These are phyloP conservation scores for Amanita jacksonii DNA, from an alignment of 768 basidiomycete species.

Conservation along the genomic window DNA sequence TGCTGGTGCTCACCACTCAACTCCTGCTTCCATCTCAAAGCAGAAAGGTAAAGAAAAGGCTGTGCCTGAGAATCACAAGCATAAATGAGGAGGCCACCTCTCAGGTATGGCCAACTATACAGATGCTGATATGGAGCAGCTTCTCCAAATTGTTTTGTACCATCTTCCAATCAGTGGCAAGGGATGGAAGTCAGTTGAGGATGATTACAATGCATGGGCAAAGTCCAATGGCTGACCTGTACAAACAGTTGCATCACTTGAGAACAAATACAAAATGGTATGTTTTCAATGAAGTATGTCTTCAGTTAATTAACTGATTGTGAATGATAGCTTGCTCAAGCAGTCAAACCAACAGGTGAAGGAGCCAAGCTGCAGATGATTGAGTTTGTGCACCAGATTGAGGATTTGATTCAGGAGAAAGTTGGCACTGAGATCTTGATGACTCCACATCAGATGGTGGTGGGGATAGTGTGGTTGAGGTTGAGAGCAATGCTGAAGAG, in stretches of 20 bases:
- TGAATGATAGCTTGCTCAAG: constrained; percentile 12
- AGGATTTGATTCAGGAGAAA: constrained; percentile 12
- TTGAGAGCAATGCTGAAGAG: background rate
- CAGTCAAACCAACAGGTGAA: constrained; percentile 14
- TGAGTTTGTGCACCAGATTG: constrained; percentile 8
- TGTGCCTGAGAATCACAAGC: constrained; percentile 1
- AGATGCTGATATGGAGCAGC: constrained; percentile 10
- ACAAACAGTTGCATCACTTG: constrained; percentile 13
- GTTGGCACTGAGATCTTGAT: constrained; percentile 10
- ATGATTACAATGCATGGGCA: constrained; percentile 14
- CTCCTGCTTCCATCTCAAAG: constrained; percentile 3
- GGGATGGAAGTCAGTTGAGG: constrained; percentile 13
- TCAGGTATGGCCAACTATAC: constrained; percentile 14
- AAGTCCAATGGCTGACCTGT: constrained; percentile 6
- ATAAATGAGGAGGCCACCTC: constrained; percentile 9
- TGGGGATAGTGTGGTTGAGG: constrained; percentile 7
- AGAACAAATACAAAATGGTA: constrained; percentile 19
- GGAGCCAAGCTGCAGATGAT: constrained; percentile 8
- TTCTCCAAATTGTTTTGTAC: constrained; percentile 11
- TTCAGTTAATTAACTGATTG: constrained; percentile 4
- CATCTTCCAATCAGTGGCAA: constrained; percentile 15
- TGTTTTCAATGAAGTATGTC: background rate
- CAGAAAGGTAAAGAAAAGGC: constrained; percentile 5
- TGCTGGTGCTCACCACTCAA: constrained; percentile 1
- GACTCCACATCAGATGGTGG: constrained; percentile 9